phyloP scores from a whole-genome alignment of 495 filamentous ascomycete genomes.

The Xylaria scruposa region DNA sequence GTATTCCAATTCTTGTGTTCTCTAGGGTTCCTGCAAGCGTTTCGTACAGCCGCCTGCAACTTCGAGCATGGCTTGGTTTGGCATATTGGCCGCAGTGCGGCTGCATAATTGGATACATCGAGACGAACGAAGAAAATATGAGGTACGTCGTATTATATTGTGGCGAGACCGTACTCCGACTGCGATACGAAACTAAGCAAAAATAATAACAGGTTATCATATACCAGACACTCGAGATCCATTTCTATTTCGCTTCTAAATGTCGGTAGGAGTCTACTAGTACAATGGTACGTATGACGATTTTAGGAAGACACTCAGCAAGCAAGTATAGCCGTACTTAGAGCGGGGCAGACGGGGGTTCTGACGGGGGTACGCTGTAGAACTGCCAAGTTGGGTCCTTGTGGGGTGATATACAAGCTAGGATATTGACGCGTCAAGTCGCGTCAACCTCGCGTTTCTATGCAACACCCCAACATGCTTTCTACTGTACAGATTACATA shows the following conservation, averaged over 20 bases:
- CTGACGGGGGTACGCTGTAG: not conserved
- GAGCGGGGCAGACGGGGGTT: no score
- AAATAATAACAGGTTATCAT: not conserved
- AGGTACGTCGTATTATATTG: not conserved
- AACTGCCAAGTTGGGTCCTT: not conserved
- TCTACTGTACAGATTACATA: not conserved
- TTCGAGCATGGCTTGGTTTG: constrained; percentile 8
- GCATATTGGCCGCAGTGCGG: constrained; percentile 16
- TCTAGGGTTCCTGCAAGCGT: constrained; percentile 23
- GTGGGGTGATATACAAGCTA: not conserved
- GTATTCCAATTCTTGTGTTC: not conserved
- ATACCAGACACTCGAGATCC: not conserved
- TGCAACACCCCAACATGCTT: not conserved
- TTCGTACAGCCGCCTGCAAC: not conserved
- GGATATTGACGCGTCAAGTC: constrained; percentile 33
- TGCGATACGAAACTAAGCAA: not conserved
- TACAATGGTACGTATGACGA: not conserved
- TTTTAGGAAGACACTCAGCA: not conserved
- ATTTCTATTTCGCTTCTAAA: not conserved
- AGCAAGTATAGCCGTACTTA: constrained; percentile 14
- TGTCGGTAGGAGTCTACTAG: not conserved
- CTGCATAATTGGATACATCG: constrained; percentile 13
- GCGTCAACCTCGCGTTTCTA: constrained; percentile 38
- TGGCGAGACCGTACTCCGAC: not conserved
- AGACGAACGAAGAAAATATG: not conserved